Conservation (phyloP, 2,329 filamentous ascomycete species). For the Stemphylium lycopersici region DNA sequence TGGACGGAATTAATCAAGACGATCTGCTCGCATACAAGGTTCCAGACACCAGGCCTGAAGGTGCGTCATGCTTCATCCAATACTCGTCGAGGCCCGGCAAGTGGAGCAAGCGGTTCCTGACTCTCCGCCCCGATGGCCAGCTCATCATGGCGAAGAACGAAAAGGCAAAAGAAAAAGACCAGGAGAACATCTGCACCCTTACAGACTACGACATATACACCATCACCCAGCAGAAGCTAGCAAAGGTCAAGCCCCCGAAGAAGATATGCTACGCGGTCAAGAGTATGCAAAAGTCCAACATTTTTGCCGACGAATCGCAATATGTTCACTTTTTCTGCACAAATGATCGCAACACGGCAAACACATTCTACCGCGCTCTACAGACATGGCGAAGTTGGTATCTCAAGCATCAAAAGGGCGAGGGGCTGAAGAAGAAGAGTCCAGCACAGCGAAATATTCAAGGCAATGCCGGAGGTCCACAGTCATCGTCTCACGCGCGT, state of each 20-base stretch:
- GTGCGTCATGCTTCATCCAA: slow-evolving; percentile 74
- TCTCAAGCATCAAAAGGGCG: slow-evolving; percentile 73
- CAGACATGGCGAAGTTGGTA: slow-evolving; percentile 94
- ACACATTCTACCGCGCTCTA: slow-evolving; percentile 72
- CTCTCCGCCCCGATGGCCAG: slow-evolving; percentile 75
- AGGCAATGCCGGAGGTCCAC: slow-evolving; percentile 23
- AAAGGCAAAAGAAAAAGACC: slow-evolving; percentile 64
- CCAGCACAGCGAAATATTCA: slow-evolving; percentile 32
- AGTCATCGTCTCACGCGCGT: slow-evolving; percentile 33
- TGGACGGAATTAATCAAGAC: slow-evolving; percentile 57
- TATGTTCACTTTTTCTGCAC: slow-evolving; percentile 93
- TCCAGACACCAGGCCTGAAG: slow-evolving; percentile 66
- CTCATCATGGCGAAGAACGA: slow-evolving; percentile 73
- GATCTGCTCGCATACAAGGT: slow-evolving; percentile 72
- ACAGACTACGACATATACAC: slow-evolving; percentile 93
- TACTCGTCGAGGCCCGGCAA: slow-evolving; percentile 82
- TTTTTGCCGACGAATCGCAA: slow-evolving; percentile 82
- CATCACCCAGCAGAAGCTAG: slow-evolving; percentile 70
- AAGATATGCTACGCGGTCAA: slow-evolving; percentile 87
- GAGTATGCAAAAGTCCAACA: slow-evolving; percentile 84
- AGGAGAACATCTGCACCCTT: slow-evolving; percentile 76
- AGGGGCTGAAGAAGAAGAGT: slow-evolving; percentile 53
- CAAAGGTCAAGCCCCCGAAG: slow-evolving; percentile 82
- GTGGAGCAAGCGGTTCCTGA: slow-evolving; percentile 87
- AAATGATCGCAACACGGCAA: slow-evolving; percentile 70